Evolutionary conservation across 2,329 filamentous ascomycete genomes (phyloP).

Genomic region (Fusarium tupiense): DNA sequence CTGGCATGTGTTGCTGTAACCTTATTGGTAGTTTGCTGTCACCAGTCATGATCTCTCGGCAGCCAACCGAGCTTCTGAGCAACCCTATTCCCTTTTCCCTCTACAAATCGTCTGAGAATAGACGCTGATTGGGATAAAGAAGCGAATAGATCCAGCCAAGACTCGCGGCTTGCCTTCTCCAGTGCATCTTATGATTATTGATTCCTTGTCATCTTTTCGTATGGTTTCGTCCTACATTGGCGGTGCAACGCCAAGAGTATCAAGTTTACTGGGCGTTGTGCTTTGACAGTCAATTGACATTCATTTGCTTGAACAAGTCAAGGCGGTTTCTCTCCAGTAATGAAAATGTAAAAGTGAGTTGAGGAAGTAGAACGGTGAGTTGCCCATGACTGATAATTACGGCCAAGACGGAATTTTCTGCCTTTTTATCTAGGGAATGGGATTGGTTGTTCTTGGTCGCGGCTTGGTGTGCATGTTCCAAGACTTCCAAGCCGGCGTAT

Average conservation of each 20-base stretch:
- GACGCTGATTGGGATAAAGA: conserved; percentile 27
- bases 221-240: conserved; percentile 31
- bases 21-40: conserved; percentile 24
- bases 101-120: background rate
- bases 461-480: conserved; percentile 31
- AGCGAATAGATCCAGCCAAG: conserved; percentile 28
- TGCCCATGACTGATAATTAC: conserved; percentile 5
- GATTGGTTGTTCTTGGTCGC: conserved; percentile 1
- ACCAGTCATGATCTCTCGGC: background rate
- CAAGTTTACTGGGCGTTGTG: conserved; percentile 26
- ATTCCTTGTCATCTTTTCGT: conserved; percentile 25
- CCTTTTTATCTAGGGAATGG: conserved; percentile 16
- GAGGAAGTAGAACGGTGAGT: background rate
- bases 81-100: conserved; percentile 6
- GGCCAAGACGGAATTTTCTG: conserved; percentile 17
- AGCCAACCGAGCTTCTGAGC: conserved; percentile 22
- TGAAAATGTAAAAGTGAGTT: background rate
- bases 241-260: conserved; percentile 31
- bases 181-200: conserved; percentile 2
- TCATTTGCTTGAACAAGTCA: background rate
- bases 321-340: background rate
- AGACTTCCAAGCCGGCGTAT: conserved; percentile 42
- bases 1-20: conserved; percentile 31
- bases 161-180: conserved; percentile 7
- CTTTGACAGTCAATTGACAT: conserved; percentile 6